These are phyloP conservation scores for Teratosphaeria epicoccoides DNA, from an alignment of 2,329 filamentous ascomycete species.

Conservation along the genomic window DNA sequence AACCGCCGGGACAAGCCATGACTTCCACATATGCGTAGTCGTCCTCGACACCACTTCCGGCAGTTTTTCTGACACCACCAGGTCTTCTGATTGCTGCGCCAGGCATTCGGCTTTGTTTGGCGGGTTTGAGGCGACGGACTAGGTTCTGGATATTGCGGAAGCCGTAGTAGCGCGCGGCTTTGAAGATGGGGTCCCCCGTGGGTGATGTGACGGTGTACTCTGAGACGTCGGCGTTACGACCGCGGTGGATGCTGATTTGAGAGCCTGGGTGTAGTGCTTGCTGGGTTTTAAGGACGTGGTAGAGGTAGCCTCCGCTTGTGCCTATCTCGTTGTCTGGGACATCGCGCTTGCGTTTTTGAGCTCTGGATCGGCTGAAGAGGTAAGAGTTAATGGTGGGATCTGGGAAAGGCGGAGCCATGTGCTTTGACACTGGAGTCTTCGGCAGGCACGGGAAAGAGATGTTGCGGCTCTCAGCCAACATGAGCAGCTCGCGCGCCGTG, in stretches of 20 bases:
- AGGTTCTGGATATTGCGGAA: slow-evolving; percentile 98
- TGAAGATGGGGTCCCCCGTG: slow-evolving; percentile 47
- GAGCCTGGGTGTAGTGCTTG: slow-evolving; percentile 62
- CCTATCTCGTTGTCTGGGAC: slow-evolving; percentile 46
- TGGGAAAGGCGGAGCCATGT: slow-evolving; percentile 53
- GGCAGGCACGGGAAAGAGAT: slow-evolving; percentile 66
- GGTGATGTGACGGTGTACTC: slow-evolving; percentile 62
- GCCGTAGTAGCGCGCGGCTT: slow-evolving; percentile 84
- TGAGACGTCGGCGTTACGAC: slow-evolving; percentile 81
- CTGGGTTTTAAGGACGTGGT: slow-evolving; percentile 70
- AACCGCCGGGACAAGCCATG: slow-evolving; percentile 98
- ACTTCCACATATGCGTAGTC: slow-evolving; percentile 95
- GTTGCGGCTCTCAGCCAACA: slow-evolving; percentile 70
- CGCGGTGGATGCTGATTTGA: slow-evolving; percentile 57
- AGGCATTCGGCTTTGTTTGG: slow-evolving; percentile 65
- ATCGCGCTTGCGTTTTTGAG: slow-evolving; percentile 23
- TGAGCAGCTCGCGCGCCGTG: slow-evolving; percentile 86
- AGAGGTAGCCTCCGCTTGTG: slow-evolving; percentile 78
- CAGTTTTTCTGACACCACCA: slow-evolving; percentile 30
- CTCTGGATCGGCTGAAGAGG: slow-evolving; percentile 56
- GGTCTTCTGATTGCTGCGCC: slow-evolving; percentile 52
- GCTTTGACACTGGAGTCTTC: slow-evolving; percentile 41
- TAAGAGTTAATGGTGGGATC: slow-evolving; percentile 61
- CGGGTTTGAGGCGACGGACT: slow-evolving; percentile 80
- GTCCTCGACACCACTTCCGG: slow-evolving; percentile 25